Evolutionary conservation across 2,329 filamentous ascomycete species (phyloP).

Genomic region (Biscogniauxia mediterranea): DNA sequence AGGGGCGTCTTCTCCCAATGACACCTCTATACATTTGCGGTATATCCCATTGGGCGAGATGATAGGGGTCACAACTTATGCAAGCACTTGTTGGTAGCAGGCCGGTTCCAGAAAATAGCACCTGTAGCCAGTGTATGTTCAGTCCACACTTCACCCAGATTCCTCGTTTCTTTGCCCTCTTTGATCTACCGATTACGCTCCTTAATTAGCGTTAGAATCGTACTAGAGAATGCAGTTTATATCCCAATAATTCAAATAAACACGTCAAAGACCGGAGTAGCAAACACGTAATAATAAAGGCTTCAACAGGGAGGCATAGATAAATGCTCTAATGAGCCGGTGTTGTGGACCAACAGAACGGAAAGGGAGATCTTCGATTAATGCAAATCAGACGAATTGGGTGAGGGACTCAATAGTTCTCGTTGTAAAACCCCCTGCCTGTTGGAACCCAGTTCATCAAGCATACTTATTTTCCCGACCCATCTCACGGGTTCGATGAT

Average conservation of each 20-base stretch:
- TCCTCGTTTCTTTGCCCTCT: neutral
- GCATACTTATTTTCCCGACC: neutral
- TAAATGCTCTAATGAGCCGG: neutral
- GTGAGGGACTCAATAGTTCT: neutral
- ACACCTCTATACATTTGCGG: neutral
- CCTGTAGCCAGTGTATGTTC: neutral
- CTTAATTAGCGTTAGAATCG: neutral
- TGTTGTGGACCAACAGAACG: neutral
- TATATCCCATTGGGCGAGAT: neutral
- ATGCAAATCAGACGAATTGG: neutral
- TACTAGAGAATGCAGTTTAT: neutral
- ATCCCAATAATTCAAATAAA: neutral
- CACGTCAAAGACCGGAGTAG: neutral
- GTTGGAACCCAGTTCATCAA: neutral
- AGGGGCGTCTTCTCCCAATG: neutral
- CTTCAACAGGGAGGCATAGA: neutral
- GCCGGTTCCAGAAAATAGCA: neutral
- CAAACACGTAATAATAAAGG: neutral
- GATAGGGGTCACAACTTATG: neutral
- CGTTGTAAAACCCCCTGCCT: neutral
- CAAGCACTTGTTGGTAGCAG: neutral
- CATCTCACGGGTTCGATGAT: neutral
- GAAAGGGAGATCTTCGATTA: neutral
- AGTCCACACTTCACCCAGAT: neutral
- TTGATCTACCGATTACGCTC: neutral